Evolutionary conservation across 1,284 basidiomycete species (phyloP), one percentile per base, ranked within the genome.

Genomic region (Neotropicomus parvogracilis): DNA sequence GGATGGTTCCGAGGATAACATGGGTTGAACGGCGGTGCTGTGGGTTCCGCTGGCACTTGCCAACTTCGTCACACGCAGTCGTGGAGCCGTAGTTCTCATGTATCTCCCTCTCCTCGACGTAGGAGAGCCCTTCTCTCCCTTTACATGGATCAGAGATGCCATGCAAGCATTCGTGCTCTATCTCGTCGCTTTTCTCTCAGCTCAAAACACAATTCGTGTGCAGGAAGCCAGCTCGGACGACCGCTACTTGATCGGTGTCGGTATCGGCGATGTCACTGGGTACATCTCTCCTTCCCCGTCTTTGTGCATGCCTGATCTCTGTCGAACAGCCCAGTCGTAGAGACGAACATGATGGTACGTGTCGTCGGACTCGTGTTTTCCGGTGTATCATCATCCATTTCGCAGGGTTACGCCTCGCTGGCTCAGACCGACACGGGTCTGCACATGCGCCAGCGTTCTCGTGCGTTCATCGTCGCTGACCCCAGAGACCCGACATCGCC

Each of bases 181-280:
- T 39, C 49, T 63, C 26, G 37, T 20, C 28, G 32, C 42, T 2
- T 59, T 64, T 16, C 14, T 39, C 10, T 27, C 38, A 21, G 3
- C 48, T n/a, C 45, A 43, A 20, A 11, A 27, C n/a, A 5, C 17
- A 19, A 7, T 26, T 20, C 12, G 11, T n/a, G 33, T 53, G 12
- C 34, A 17, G 6, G 45, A 45, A 3, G 38, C 49, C 17, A 47
- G 11, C 28, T n/a, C n/a, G n/a, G 29, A 49, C 6, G 63, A 59
- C 20, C 52, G 43, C 35, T 64, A 64, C 40, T 35, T 63, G 52
- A 46, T 64, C 11, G 62, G 62, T 8, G 49, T 66, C 9, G 86
- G 88, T 13, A 80, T 82, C 56, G 88, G 78, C 21, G 88, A 91
- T 58, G 78, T 91, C 53, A 91, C 88, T 44, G 87, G 89, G 75